Evolutionary conservation across 345 rosid genomes (phyloP), one percentile per base, ranked within the genome.

Genomic region (Gossypium ekmanianum): DNA sequence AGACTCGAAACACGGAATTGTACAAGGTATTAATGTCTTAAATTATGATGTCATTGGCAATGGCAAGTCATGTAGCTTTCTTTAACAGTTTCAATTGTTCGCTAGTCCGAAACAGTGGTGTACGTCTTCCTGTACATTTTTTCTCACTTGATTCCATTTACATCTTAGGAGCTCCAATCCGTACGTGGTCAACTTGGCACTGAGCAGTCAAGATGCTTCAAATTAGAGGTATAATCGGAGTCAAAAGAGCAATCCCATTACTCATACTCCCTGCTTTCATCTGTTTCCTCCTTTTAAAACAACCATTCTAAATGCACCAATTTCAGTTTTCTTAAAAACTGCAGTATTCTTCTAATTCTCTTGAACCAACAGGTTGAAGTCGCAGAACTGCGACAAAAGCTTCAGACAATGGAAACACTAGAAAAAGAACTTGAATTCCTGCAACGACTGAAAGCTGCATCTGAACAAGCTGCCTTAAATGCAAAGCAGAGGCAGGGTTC

Each of bases 141-240:
- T 54, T 70, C 73, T 52, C 74, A n/a, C 48, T 34, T n/a, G 17
- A 52, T 70, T 29, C 4, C 16, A 2, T 69, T 61, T 44, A 45
- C 61, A 61, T 72, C 73, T 54, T 58, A 96, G 99, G 99, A 93
- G 82, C 98, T 93, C 77, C 99, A 93, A 79, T 91, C 98, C 54
- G 89, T 92, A 57, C 98, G 99, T 22, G 85, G 97, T 76, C 99
- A 93, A 81, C 98, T 93, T 80, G 97, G 94, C 50, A 84, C 95
- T 7, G 99, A 93, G 82, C 99, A 93, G 83, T 93, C 98, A 17
- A 87, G 99, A 76, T 92, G 98, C 81, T 96, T 96, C 86, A 93
- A 96, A 90, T 83, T 96, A 43, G 99, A 96, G 98, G 99, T 96
- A 78, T 61, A 62, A 52, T 54, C 54, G 48, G 41, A 44, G 20